Conservation (phyloP, 2,329 filamentous ascomycete genomes). For the Colletotrichum sp. region DNA sequence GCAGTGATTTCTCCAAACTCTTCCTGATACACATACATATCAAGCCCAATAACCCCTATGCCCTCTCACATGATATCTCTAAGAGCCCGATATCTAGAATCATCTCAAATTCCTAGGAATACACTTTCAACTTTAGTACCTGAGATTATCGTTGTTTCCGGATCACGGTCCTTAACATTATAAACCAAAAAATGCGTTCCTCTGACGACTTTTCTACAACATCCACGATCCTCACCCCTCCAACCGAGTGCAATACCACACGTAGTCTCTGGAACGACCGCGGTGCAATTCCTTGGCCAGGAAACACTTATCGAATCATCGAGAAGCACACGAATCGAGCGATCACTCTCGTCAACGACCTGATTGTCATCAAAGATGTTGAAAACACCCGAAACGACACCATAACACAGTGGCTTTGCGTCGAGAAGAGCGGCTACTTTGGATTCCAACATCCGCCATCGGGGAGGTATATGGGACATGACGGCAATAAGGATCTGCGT, state of each 20-base stretch:
- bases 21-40: too few relatives aligned
- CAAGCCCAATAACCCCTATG: too few relatives aligned
- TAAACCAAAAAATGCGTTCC: background rate
- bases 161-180: background rate
- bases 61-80: too few relatives aligned
- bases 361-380: background rate
- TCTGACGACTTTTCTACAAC: background rate
- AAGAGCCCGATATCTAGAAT: too few relatives aligned
- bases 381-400: too few relatives aligned
- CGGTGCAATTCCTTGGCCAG: constrained; percentile 21
- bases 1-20: too few relatives aligned
- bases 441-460: constrained; percentile 41
- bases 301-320: constrained; percentile 21
- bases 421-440: constrained; percentile 40
- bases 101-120: too few relatives aligned
- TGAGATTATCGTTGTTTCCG: too few relatives aligned
- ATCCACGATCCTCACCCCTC: background rate
- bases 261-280: rapidly evolving
- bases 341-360: constrained; percentile 11
- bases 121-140: rapidly evolving
- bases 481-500: constrained; percentile 15
- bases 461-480: constrained; percentile 36
- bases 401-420: constrained; percentile 41
- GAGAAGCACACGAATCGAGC: constrained; percentile 1
- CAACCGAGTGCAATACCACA: background rate